Percentiles rank a stretch among this genome's conserved stretches.
Evolutionary conservation across 2,329 filamentous ascomycete genomes (phyloP).

Genomic region (Microcyclosporella mali): DNA sequence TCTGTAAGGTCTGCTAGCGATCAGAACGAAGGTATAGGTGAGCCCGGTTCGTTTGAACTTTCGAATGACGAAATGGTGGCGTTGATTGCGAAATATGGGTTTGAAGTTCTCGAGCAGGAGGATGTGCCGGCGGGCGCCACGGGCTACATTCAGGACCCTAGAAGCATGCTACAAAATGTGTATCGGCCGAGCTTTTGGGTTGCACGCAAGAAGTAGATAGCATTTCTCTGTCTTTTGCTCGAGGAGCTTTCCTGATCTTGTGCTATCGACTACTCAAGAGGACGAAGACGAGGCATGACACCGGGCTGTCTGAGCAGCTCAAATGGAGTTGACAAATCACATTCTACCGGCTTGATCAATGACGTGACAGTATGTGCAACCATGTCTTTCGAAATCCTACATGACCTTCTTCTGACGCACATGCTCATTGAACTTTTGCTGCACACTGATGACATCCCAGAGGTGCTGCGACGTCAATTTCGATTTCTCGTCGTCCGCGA

Average conservation of each 20-base stretch:
- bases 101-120: conserved; percentile 52
- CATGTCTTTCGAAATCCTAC: too few species aligned
- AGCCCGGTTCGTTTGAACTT: conserved; percentile 85
- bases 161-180: conserved; percentile 78
- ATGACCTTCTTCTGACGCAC: neutral
- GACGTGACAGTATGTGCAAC: too few species aligned
- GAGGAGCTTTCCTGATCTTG: too few species aligned
- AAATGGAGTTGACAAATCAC: too few species aligned
- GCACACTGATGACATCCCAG: conserved; percentile 5
- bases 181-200: conserved; percentile 83
- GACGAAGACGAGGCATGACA: too few species aligned
- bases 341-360: too few species aligned
- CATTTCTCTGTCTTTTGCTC: too few species aligned
- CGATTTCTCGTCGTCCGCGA: conserved; percentile 45
- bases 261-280: too few species aligned
- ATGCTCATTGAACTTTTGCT: conserved; percentile 6
- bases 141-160: conserved; percentile 79
- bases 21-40: conserved; percentile 54
- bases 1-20: neutral
- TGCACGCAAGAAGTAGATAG: conserved; percentile 67
- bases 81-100: conserved; percentile 69
- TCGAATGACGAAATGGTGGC: conserved; percentile 80
- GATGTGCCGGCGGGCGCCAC: conserved; percentile 54
- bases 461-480: conserved; percentile 1
- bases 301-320: too few species aligned